Evolutionary conservation across 2,329 filamentous ascomycete genomes (phyloP).

Genomic region (Paecilomyces sp.): DNA sequence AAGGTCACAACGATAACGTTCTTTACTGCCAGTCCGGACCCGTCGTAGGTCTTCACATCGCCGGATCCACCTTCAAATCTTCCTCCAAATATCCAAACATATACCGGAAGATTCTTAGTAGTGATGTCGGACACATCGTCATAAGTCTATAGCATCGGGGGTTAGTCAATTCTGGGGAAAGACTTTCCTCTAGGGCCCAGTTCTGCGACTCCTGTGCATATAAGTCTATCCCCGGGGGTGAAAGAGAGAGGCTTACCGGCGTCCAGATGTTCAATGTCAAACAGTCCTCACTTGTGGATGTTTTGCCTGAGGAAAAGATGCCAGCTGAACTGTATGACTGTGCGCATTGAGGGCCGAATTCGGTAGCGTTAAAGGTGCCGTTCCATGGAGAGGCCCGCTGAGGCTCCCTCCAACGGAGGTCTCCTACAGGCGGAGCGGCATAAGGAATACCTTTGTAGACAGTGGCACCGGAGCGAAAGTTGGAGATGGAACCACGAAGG

Average conservation of each 20-base stretch:
- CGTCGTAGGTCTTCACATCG: not conserved
- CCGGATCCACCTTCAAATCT: not conserved
- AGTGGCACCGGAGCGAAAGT: constrained; percentile 13
- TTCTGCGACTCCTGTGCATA: not conserved
- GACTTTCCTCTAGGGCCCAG: not conserved
- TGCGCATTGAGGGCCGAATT: constrained; percentile 17
- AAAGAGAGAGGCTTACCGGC: not conserved
- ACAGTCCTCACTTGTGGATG: constrained; percentile 20
- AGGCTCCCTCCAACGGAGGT: not conserved
- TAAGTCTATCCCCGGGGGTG: not conserved
- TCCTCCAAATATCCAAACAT: constrained; percentile 1
- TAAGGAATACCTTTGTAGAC: constrained; percentile 20
- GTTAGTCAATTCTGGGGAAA: not conserved
- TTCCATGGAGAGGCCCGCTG: constrained; percentile 1
- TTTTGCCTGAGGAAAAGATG: constrained; percentile 23
- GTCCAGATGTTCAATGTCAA: constrained; percentile 16
- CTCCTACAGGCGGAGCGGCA: not conserved
- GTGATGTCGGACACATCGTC: constrained; percentile 1
- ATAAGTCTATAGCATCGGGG: constrained; percentile 10
- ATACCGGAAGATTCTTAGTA: not conserved
- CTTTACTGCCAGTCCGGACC: constrained; percentile 1
- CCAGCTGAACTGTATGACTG: constrained; percentile 11
- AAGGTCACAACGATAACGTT: constrained; percentile 12
- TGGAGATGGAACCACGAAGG: constrained; percentile 14
- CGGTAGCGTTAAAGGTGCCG: constrained; percentile 8